phyloP scores from a whole-genome alignment of 2,329 filamentous ascomycete species.

The Trichoderma aggressivum region DNA sequence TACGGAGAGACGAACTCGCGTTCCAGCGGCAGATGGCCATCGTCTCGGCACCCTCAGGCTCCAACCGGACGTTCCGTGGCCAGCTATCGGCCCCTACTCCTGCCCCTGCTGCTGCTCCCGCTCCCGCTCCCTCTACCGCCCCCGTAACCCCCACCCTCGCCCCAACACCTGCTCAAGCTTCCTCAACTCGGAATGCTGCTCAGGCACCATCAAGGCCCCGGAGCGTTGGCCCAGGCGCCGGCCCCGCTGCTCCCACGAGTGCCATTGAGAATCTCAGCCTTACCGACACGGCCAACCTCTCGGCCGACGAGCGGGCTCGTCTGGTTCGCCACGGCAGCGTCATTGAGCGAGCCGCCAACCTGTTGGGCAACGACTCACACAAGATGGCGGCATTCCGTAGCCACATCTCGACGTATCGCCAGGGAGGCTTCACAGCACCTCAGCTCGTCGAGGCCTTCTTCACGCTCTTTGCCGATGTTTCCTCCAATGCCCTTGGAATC shows the following conservation, averaged over 20 bases:
- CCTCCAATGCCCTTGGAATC: conserved; percentile 77
- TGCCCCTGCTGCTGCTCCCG: conserved; percentile 27
- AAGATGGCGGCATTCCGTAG: conserved; percentile 77
- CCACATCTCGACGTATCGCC: conserved; percentile 75
- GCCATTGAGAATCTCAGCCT: conserved; percentile 52
- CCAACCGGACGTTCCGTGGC: conserved; percentile 79
- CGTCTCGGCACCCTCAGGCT: conserved; percentile 78
- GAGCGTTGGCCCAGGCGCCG: conserved; percentile 20
- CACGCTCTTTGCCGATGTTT: conserved; percentile 73
- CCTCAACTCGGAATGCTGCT: conserved; percentile 12
- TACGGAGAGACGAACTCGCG: conserved; percentile 83
- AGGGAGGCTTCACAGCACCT: conserved; percentile 63
- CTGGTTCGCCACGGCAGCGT: conserved; percentile 78
- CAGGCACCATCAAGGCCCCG: conserved; percentile 15
- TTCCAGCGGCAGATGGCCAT: conserved; percentile 91
- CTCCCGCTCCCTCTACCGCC: conserved; percentile 22
- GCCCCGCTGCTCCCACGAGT: conserved; percentile 25
- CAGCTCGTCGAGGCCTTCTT: conserved; percentile 87
- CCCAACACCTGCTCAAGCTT: conserved; percentile 22
- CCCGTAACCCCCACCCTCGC: conserved; percentile 26
- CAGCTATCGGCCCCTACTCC: conserved; percentile 58
- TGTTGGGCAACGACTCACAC: conserved; percentile 71
- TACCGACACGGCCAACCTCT: conserved; percentile 50
- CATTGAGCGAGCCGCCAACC: conserved; percentile 75
- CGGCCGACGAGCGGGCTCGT: conserved; percentile 77